Evolutionary conservation across 2,329 filamentous ascomycete genomes (phyloP).

Genomic region (Raffaelea deltoideospora): DNA sequence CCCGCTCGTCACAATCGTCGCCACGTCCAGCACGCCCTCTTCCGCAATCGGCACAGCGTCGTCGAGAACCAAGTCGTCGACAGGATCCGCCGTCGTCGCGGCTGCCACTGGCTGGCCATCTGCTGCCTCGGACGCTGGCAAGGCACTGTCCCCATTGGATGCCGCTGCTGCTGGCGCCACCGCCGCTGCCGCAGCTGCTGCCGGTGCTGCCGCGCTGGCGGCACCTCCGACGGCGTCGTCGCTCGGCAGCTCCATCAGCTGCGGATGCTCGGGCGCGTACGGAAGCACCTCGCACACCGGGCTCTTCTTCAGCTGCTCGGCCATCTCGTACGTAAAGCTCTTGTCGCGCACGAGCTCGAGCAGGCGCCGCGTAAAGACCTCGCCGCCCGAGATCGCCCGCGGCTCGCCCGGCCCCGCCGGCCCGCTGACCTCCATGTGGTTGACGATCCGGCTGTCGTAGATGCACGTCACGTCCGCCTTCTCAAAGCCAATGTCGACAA

Average conservation of each 20-base stretch:
- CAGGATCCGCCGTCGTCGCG: too few species aligned
- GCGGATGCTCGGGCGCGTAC: constrained; percentile 29
- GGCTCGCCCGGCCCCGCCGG: constrained; percentile 27
- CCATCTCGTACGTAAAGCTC: constrained; percentile 49
- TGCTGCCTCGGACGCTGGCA: constrained; percentile 7
- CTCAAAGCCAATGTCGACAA: constrained; percentile 81
- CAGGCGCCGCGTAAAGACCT: constrained; percentile 67
- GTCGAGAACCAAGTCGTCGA: constrained; percentile 20
- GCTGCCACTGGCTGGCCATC: too few species aligned
- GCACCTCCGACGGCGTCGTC: constrained; percentile 15
- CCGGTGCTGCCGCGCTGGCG: constrained; percentile 15
- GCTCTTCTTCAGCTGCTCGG: constrained; percentile 55
- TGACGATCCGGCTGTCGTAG: constrained; percentile 62
- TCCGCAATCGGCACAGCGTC: constrained; percentile 26
- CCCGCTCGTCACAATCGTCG: constrained; percentile 68
- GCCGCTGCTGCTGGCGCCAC: constrained; percentile 9
- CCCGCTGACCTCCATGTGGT: constrained; percentile 46
- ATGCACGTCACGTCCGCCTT: constrained; percentile 91
- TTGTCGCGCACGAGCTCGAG: constrained; percentile 47
- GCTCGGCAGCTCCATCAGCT: constrained; percentile 32
- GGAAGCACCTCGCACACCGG: constrained; percentile 51
- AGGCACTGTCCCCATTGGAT: constrained; percentile 13
- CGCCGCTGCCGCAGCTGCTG: constrained; percentile 12
- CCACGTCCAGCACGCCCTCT: constrained; percentile 67
- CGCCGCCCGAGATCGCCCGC: constrained; percentile 56